Evolutionary conservation across 2,329 filamentous ascomycete species (phyloP).

Genomic region (Alternaria infectoria): DNA sequence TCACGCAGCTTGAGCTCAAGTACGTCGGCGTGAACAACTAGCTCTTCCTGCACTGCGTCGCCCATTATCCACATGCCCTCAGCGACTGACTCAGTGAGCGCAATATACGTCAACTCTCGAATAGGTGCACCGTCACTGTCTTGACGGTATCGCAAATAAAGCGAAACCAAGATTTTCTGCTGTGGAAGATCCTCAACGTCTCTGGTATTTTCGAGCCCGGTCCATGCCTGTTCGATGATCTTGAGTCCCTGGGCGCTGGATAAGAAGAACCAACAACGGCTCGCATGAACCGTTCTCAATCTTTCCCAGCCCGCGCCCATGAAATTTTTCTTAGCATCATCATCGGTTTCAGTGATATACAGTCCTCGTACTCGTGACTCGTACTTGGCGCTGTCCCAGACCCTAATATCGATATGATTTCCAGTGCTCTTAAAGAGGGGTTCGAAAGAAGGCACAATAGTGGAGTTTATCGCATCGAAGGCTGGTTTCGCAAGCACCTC

Average conservation of each 20-base stretch:
- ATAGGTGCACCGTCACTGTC: not conserved
- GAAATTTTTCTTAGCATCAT: not conserved
- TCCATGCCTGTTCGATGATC: not conserved
- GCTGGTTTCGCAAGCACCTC: not conserved
- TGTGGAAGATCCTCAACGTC: not conserved
- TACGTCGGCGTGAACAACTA: not conserved
- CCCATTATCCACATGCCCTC: rapidly evolving
- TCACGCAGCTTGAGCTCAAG: not conserved
- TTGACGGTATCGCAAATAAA: not conserved
- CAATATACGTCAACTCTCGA: conserved; percentile 1
- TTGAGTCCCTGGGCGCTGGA: not conserved
- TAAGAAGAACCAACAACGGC: not conserved
- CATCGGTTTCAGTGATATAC: not conserved
- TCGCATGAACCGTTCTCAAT: not conserved
- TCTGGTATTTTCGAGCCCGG: not conserved
- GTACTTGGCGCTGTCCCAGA: not conserved
- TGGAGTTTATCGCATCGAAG: not conserved
- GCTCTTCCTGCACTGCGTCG: not conserved
- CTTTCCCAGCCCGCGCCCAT: not conserved
- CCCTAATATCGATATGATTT: not conserved
- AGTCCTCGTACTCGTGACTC: conserved; percentile 4
- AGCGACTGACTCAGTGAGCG: not conserved
- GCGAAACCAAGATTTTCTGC: not conserved
- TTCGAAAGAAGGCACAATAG: not conserved
- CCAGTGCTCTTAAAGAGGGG: not conserved